Percentiles rank a stretch among this genome's conserved stretches.
phyloP scores from a whole-genome alignment of 345 rosid genomes.

The Turnera subulata region DNA sequence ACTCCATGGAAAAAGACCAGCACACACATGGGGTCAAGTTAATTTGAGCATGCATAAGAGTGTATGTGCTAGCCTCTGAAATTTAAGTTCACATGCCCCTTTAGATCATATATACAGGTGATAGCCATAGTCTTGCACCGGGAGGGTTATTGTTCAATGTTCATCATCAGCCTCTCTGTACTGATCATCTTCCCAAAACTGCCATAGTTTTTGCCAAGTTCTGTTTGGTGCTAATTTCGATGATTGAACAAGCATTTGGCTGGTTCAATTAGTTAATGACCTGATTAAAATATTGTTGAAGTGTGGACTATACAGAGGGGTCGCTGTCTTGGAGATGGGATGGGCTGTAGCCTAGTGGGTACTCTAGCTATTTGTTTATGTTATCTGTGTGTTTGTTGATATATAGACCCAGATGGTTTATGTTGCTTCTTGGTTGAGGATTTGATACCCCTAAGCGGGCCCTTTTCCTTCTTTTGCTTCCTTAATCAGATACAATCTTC shows the following conservation, averaged over 20 bases:
- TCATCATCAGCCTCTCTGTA: too few relatives aligned
- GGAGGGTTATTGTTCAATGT: too few relatives aligned
- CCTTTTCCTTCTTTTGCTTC: conserved; percentile 36
- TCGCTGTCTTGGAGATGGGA: background rate
- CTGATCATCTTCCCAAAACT: background rate
- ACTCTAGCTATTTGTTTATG: conserved; percentile 12
- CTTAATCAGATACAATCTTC: conserved; percentile 28
- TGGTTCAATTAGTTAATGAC: background rate
- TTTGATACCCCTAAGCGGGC: conserved; percentile 29
- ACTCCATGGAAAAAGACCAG: conserved; percentile 16
- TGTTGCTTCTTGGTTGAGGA: conserved; percentile 39
- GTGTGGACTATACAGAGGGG: background rate
- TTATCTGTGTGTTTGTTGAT: conserved; percentile 6
- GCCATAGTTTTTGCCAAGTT: too few relatives aligned
- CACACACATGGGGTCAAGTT: conserved; percentile 21
- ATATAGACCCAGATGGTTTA: conserved; percentile 39
- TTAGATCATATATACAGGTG: too few relatives aligned
- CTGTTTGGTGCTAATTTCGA: too few relatives aligned
- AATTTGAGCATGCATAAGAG: too few relatives aligned
- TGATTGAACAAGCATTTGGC: too few relatives aligned
- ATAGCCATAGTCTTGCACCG: too few relatives aligned
- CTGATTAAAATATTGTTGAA: background rate
- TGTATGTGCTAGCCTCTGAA: too few relatives aligned
- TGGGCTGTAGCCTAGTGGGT: background rate
- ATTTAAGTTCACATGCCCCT: too few relatives aligned